phyloP scores from a whole-genome alignment of 176 grass and related monocot species.

The Thalia dealbata region DNA sequence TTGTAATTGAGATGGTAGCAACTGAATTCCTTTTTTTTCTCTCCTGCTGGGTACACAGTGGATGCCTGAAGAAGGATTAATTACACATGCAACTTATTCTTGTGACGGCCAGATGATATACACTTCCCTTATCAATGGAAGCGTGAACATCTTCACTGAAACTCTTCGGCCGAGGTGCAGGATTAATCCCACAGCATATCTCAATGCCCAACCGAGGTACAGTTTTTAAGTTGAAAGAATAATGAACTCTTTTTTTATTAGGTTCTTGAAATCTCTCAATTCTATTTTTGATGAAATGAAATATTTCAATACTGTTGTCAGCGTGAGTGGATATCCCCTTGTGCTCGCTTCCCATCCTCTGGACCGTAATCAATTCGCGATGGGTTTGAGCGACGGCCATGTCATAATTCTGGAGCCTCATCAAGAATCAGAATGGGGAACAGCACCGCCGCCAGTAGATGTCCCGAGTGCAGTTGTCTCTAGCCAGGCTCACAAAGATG shows the following conservation, averaged over 20 bases:
- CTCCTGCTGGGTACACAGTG: neutral
- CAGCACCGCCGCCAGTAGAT: neutral
- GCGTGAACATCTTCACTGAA: constrained; percentile 10
- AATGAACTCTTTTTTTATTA: neutral
- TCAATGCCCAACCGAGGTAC: constrained; percentile 7
- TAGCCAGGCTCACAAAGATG: neutral
- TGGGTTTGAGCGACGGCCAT: constrained; percentile 4
- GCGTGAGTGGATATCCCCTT: neutral
- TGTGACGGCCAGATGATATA: constrained; percentile 22
- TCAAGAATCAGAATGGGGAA: constrained; percentile 2
- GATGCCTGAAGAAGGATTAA: constrained; percentile 13
- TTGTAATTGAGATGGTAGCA: neutral
- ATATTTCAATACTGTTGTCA: neutral
- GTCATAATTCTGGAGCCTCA: neutral
- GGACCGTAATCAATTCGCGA: constrained; percentile 3
- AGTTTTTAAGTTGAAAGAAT: neutral
- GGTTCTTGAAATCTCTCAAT: neutral
- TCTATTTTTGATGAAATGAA: neutral
- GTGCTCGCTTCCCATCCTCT: constrained; percentile 4
- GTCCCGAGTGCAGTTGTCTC: neutral
- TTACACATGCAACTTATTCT: constrained; percentile 20
- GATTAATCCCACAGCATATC: constrained; percentile 9
- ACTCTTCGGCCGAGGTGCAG: constrained; percentile 8
- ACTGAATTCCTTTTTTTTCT: neutral
- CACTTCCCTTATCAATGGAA: constrained; percentile 7